Evolutionary conservation across 768 basidiomycete species (phyloP).

Genomic region (Pleurotus eryngii): DNA sequence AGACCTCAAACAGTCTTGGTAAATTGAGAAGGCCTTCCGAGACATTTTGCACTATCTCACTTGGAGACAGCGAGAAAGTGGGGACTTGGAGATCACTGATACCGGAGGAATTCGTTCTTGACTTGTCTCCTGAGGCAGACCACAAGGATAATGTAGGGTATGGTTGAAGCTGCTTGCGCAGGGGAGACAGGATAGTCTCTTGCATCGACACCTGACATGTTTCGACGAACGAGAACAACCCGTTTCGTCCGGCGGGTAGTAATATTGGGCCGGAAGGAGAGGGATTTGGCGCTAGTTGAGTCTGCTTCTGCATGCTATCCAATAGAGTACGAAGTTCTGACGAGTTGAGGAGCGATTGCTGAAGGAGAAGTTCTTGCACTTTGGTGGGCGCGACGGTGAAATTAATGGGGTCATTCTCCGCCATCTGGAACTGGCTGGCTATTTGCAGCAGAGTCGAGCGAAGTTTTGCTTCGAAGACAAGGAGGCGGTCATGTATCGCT

Average conservation of each 20-base stretch:
- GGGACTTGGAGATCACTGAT: conserved; percentile 69
- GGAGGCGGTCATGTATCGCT: conserved; percentile 64
- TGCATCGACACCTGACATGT: conserved; percentile 79
- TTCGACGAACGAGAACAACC: conserved; percentile 62
- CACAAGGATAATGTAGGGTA: conserved; percentile 74
- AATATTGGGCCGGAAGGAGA: conserved; percentile 34
- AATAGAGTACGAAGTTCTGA: conserved; percentile 66
- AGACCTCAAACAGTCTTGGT: conserved; percentile 90
- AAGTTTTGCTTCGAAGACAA: conserved; percentile 68
- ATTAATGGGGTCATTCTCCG: conserved; percentile 49
- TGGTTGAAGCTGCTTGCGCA: conserved; percentile 63
- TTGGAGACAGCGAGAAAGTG: conserved; percentile 90
- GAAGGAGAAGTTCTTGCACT: conserved; percentile 72
- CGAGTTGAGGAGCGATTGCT: conserved; percentile 84
- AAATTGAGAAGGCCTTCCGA: conserved; percentile 94
- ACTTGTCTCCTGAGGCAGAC: conserved; percentile 50
- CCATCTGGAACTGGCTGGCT: conserved; percentile 54
- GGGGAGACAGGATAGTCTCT: conserved; percentile 78
- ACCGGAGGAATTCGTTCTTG: conserved; percentile 36
- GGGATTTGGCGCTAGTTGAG: conserved; percentile 11
- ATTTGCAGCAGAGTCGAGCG: conserved; percentile 55
- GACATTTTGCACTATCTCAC: conserved; percentile 81
- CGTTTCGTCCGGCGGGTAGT: conserved; percentile 49
- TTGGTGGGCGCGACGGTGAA: conserved; percentile 56
- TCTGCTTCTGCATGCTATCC: conserved; percentile 32